Conservation (phyloP, 1,284 basidiomycete genomes). For the Ganoderma meredithae region DNA sequence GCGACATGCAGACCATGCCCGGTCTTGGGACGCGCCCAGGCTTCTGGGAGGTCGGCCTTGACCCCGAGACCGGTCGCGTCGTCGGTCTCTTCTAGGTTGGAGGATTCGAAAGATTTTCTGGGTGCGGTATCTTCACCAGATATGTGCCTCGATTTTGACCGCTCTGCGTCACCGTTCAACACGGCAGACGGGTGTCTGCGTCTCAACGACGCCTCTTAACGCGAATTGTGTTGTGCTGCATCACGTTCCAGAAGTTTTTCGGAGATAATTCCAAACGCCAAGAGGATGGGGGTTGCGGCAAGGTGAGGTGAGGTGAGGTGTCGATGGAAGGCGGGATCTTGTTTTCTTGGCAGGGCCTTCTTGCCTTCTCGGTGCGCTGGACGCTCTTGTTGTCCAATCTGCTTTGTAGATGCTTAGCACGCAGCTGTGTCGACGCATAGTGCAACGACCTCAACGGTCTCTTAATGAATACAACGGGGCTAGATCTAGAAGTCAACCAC, state of each 20-base stretch:
- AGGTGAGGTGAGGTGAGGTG: slow-evolving; percentile 5
- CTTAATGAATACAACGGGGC: slow-evolving; percentile 10
- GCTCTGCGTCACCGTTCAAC: slow-evolving; percentile 49
- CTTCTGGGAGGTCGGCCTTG: slow-evolving; percentile 89
- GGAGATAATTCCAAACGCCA: slow-evolving; percentile 23
- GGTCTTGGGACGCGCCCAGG: slow-evolving; percentile 94
- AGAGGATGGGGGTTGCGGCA: not conserved
- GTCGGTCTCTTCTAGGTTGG: slow-evolving; percentile 72
- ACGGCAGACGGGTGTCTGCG: slow-evolving; percentile 41
- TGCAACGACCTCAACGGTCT: slow-evolving; percentile 11
- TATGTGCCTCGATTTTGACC: slow-evolving; percentile 31
- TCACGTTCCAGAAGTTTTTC: slow-evolving; percentile 10
- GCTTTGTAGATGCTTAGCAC: slow-evolving; percentile 10
- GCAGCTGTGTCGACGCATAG: slow-evolving; percentile 1
- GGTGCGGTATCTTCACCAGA: slow-evolving; percentile 42
- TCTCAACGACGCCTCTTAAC: slow-evolving; percentile 30
- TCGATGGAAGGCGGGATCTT: not conserved
- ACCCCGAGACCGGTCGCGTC: slow-evolving; percentile 74
- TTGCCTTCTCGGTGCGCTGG: not conserved
- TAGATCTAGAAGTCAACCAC: not conserved
- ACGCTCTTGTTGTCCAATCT: slow-evolving; percentile 7
- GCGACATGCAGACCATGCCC: slow-evolving; percentile 98
- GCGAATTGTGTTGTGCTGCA: slow-evolving; percentile 20
- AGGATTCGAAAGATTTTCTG: not conserved
- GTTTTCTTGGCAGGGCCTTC: not conserved